These are phyloP conservation scores for Cytidiella melzeri DNA, from an alignment of 768 basidiomycete genomes.

Conservation along the genomic window DNA sequence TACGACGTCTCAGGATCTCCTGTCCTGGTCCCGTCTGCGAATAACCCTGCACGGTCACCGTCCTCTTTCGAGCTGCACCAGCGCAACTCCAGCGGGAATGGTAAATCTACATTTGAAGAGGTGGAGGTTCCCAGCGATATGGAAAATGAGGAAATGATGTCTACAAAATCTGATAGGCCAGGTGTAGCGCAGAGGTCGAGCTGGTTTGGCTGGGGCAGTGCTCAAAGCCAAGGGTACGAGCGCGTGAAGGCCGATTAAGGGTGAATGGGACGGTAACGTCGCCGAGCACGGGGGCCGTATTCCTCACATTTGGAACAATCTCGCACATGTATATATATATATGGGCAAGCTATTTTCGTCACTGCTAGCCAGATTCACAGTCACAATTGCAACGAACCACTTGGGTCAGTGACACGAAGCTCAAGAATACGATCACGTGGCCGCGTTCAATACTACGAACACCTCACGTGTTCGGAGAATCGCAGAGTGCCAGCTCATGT, in stretches of 20 bases:
- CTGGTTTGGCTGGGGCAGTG: constrained; percentile 47
- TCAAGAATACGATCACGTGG: too few relatives aligned
- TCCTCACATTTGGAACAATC: too few relatives aligned
- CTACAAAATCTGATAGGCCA: constrained; percentile 14
- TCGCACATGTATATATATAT: too few relatives aligned
- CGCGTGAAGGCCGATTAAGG: constrained; percentile 42
- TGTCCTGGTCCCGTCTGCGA: constrained; percentile 28
- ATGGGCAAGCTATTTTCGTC: too few relatives aligned
- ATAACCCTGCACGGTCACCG: constrained; percentile 21
- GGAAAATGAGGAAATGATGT: constrained; percentile 43
- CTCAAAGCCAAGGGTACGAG: constrained; percentile 37
- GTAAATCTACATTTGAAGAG: constrained; percentile 53
- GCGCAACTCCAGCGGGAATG: constrained; percentile 37
- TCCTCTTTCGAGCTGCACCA: constrained; percentile 41
- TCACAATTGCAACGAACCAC: too few relatives aligned
- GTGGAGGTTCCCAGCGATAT: constrained; percentile 65
- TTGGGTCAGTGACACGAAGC: too few relatives aligned
- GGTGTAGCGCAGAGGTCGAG: constrained; percentile 30
- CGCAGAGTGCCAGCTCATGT: too few relatives aligned
- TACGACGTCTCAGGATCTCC: constrained; percentile 24
- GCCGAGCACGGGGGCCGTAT: too few relatives aligned
- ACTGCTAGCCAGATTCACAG: too few relatives aligned
- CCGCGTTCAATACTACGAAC: too few relatives aligned
- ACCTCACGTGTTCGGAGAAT: too few relatives aligned
- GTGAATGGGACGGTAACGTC: too few relatives aligned